Percentiles rank a stretch among this genome's conserved stretches.
Evolutionary conservation across 768 basidiomycete species (phyloP).

Genomic region (Crepidotus variabilis): DNA sequence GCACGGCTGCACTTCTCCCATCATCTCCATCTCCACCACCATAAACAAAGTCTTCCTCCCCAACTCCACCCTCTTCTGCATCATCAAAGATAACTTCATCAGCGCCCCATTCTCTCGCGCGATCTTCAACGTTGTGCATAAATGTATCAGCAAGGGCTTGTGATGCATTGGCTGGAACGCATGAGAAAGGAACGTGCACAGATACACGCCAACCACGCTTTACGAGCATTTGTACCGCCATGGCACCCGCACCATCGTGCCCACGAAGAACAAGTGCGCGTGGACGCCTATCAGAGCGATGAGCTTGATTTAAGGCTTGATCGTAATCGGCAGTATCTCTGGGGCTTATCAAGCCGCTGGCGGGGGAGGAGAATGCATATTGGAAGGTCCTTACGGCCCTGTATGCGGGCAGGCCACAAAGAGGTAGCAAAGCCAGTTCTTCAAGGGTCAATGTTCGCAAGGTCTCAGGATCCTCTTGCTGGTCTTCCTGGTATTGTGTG

Average conservation of each 20-base stretch:
- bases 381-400: slow-evolving; percentile 73
- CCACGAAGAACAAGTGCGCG: slow-evolving; percentile 62
- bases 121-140: slow-evolving; percentile 46
- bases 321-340: slow-evolving; percentile 1
- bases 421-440: slow-evolving; percentile 77
- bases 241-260: slow-evolving; percentile 71
- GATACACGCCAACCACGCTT: slow-evolving; percentile 68
- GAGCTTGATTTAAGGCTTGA: slow-evolving; percentile 4
- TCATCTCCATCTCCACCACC: slow-evolving; percentile 26
- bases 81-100: slow-evolving; percentile 77
- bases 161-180: slow-evolving; percentile 20
- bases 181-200: slow-evolving; percentile 52
- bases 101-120: slow-evolving; percentile 66
- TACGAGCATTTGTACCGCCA: slow-evolving; percentile 77
- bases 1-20: slow-evolving; percentile 42
- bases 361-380: slow-evolving; percentile 36
- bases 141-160: slow-evolving; percentile 25
- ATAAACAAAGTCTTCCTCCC: neutral
- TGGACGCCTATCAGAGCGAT: slow-evolving; percentile 17
- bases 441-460: slow-evolving; percentile 42
- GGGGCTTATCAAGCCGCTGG: slow-evolving; percentile 1
- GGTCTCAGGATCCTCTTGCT: slow-evolving; percentile 11
- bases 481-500: neutral
- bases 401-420: slow-evolving; percentile 78
- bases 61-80: slow-evolving; percentile 23